These are phyloP conservation scores for Immersiella caudata DNA, from an alignment of 495 filamentous ascomycete genomes.

Conservation along the genomic window DNA sequence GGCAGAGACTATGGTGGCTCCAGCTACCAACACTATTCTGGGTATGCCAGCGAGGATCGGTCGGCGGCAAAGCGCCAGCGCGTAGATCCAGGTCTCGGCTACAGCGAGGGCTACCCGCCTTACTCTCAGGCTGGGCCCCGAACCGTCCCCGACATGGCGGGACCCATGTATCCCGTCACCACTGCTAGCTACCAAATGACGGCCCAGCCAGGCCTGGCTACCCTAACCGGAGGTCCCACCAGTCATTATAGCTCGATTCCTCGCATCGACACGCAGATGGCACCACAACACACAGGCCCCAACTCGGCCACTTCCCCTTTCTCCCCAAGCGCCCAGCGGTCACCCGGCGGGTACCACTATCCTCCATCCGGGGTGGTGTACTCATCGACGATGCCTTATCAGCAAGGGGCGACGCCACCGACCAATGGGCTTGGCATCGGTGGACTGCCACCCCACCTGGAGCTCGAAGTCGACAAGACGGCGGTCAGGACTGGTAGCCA, in stretches of 20 bases:
- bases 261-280: constrained; percentile 12
- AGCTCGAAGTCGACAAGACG: background rate
- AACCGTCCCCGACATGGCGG: constrained; percentile 18
- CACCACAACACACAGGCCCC: constrained; percentile 1
- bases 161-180: constrained; percentile 10
- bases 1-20: constrained; percentile 24
- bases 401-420: background rate
- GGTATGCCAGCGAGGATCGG: constrained; percentile 22
- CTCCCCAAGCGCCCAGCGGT: constrained; percentile 6
- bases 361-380: background rate
- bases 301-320: constrained; percentile 5
- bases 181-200: constrained; percentile 12
- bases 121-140: constrained; percentile 14
- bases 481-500: background rate
- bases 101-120: background rate
- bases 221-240: constrained; percentile 1
- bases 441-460: background rate
- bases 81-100: constrained; percentile 19
- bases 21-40: constrained; percentile 27
- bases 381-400: constrained; percentile 4
- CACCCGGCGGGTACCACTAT: background rate
- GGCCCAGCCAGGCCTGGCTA: constrained; percentile 3
- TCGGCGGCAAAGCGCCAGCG: constrained; percentile 26
- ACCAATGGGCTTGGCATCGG: background rate
- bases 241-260: constrained; percentile 12